Evolutionary conservation across 805 yeast species (phyloP), one percentile per base, ranked within the genome.

Genomic region (Cyberlindnera subsufficiens): DNA sequence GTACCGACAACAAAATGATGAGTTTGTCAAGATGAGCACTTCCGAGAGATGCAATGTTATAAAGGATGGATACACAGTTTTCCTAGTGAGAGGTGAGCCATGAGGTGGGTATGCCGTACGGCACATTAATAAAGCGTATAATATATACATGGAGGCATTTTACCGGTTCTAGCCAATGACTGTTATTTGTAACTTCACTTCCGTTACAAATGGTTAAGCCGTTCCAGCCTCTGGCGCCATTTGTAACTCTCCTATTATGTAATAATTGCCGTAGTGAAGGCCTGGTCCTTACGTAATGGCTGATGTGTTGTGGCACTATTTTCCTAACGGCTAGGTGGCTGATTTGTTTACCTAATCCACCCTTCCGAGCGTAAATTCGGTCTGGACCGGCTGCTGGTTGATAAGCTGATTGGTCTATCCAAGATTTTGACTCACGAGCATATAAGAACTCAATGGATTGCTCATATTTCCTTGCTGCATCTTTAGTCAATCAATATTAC

Each of bases 21-120:
- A 30, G 5, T 46, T 52, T 20, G 39, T 37, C n/a, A 51, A 49
- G 42, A 30, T 55, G 19, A 45, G 40, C 10, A 51, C 58, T 1
- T 38, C 49, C 27, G 49, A 45, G 8, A 46, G 62, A 17, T 53
- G 56, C 29, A 45, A 39, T 19, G 30, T 39, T 1, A 27, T 56
- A 2, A 45, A 43, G 13, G 54, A 51, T 29, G 55, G 53, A 3
- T 52, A 51, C 17, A 43, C 50, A 3, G 5, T 58, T 3, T 58
- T 39, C 31, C 35, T 58, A 2, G 60, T 56, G 17, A 52, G 61
- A 41, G 59, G 61, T 8, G 39, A 16, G 42, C 3, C 47, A 45
- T 5, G 18, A 35, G 11, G 14, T 33, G 20, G 10, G 14, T 13
- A 22, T 8, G 16, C 17, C 17, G 15, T 32, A 22, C 27, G 27